Percentiles rank a stretch among this genome's conserved stretches.
Evolutionary conservation across 176 grass and related monocot genomes (phyloP).

Genomic region (Rhynchospora pubera): DNA sequence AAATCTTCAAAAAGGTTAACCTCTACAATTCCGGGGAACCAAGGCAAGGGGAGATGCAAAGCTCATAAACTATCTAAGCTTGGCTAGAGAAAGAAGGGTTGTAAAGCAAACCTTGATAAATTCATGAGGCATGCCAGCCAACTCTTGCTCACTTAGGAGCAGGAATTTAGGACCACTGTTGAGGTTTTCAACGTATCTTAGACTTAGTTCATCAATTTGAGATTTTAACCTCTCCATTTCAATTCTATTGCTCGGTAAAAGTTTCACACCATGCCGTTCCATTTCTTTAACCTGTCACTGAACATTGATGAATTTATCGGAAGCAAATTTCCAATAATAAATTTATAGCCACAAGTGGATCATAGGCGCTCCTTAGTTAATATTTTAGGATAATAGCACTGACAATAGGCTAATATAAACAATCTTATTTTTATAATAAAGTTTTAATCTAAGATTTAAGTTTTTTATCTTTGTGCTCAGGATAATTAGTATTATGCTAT

Average conservation of each 20-base stretch:
- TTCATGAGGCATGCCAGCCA: conserved; percentile 77
- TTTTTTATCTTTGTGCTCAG: background rate
- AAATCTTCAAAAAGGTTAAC: conserved; percentile 4
- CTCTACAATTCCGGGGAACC: background rate
- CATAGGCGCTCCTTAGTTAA: background rate
- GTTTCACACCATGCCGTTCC: conserved; percentile 67
- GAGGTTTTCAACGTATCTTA: conserved; percentile 75
- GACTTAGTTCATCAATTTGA: conserved; percentile 63
- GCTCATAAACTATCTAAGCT: background rate
- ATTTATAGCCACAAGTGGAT: background rate
- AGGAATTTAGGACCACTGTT: conserved; percentile 54
- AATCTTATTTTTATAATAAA: background rate
- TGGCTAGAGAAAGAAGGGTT: background rate
- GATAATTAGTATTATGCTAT: background rate
- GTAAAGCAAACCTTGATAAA: conserved; percentile 65
- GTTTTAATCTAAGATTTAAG: background rate
- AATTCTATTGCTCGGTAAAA: conserved; percentile 62
- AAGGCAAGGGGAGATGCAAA: background rate
- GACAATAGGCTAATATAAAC: background rate
- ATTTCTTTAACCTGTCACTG: conserved; percentile 87
- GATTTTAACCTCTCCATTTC: conserved; percentile 75
- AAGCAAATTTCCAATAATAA: conserved; percentile 15
- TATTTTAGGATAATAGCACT: background rate
- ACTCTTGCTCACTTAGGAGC: conserved; percentile 58
- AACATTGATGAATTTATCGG: conserved; percentile 39